Base-by-base conservation (phyloP, 2,329 filamentous ascomycete species). In the Cordyceps sp. region DNA sequence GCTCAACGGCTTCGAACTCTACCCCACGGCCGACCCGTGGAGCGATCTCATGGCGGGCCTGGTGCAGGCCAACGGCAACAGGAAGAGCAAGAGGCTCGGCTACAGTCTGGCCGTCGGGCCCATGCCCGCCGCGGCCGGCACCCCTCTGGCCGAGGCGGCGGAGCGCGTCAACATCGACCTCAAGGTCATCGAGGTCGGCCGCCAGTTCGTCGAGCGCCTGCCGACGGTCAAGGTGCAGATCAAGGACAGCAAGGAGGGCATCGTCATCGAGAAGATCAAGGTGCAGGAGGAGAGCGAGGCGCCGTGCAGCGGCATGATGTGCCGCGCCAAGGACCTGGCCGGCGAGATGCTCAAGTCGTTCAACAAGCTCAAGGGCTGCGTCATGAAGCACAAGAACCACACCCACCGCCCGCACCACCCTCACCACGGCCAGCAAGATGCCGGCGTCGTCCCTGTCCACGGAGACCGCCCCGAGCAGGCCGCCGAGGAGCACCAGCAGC, bases 1-100 rank as follows among this genome's bases (percentile, higher is more conserved):
- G 24, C 43, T 78, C 35, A 78, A 78, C 49, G 69, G 64, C 35
- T 64, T 66, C 37, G 64, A 71, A 42, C 55, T 79, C 14, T 79
- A 73, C 41, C 68, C 69, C 13, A 52, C 59, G 32, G 49, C 66
- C 39, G 54, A 66, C 45, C 57, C 62, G 46, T 47, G 47, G 39
- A 50, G 52, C 30, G 50, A 52, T 8, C 54, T 73, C 24, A 52
- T 48, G 6, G 68, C 68, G 10, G 42, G 52, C 10, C 59, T 71
- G 34, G 43, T 61, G 22, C 52, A 58, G 26, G 54, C 60, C 26
- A 48, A 53, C 18, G 47, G 49, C 17, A 49, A 49, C 31, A 41
- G 48, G 33, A 47, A 50, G 34, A 45, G 50, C 33, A 49, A 43
- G 46, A 59, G 49, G 14, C 57, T 73, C 3, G 67, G 67, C 13